A percentile compares a stretch with the other conserved stretches of the same genome.
Evolutionary conservation across 306 rosid species (phyloP).

Genomic region (Vicia sativa): DNA sequence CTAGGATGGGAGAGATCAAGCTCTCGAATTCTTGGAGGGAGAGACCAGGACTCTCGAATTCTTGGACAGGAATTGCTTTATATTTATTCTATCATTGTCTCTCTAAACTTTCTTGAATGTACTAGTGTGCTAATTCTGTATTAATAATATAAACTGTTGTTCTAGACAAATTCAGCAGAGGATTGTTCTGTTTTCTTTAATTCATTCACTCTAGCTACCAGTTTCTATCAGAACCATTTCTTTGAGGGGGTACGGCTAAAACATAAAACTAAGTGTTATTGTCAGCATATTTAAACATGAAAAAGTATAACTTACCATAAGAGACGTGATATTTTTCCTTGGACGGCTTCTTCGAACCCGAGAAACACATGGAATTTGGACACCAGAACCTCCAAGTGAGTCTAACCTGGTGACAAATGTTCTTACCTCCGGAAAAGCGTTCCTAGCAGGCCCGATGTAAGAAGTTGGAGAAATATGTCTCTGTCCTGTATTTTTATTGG

Average conservation of each 20-base stretch:
- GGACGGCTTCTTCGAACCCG: constrained; percentile 95
- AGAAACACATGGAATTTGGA: constrained; percentile 83
- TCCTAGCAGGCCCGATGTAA: constrained; percentile 49
- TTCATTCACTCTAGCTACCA: too few relatives aligned
- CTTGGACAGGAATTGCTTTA: too few relatives aligned
- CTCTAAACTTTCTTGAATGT: too few relatives aligned
- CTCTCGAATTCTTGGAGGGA: too few relatives aligned
- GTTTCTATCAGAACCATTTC: neutral
- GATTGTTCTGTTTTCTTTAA: too few relatives aligned
- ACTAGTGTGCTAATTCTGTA: too few relatives aligned
- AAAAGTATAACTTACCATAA: constrained; percentile 65
- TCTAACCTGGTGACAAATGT: constrained; percentile 68
- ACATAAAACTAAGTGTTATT: constrained; percentile 23
- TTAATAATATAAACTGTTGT: too few relatives aligned
- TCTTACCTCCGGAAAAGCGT: constrained; percentile 57
- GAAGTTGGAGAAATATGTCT: constrained; percentile 52
- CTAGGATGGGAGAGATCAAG: too few relatives aligned
- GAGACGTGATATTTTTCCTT: constrained; percentile 71
- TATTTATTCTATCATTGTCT: too few relatives aligned
- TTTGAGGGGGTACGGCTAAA: constrained; percentile 10
- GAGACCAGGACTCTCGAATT: too few relatives aligned
- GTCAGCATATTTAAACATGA: constrained; percentile 7
- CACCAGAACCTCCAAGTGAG: constrained; percentile 78
- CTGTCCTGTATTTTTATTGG: constrained; percentile 47
- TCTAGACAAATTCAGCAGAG: too few relatives aligned